Base-by-base conservation (phyloP, 2,329 filamentous ascomycete genomes). In the Alternaria panax region DNA sequence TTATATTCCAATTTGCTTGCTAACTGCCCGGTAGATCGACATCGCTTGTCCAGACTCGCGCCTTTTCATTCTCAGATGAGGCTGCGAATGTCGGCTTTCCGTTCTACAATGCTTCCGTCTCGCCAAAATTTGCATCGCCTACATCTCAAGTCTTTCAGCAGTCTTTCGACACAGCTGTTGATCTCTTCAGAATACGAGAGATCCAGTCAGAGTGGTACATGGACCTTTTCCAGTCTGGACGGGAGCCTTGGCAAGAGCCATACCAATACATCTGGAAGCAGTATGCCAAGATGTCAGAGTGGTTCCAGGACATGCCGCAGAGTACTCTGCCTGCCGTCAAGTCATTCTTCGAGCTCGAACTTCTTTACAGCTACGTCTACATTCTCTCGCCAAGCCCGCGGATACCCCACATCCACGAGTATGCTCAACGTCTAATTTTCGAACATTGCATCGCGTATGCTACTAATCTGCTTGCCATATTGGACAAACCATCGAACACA, bases 21-120 rank as follows among this genome's bases (percentile, higher is more conserved):
- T 59, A 43, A 59, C 4, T 14, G 3, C 9, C 3, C 25, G 27
- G 6, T 53, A 93, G 92, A 72, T 89, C 92, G 11, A 93, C 96
- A 45, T 96, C 93, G 68, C 91, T 97, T 82, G 91, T 94, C 5
- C 88, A 96, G 66, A 91, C 91, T 11, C 86, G 92, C 32, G 90
- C 93, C 0, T 97, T 97, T 76, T 97, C 94, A 0, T 97, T 98
- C 73, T 94, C 92, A 0, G 94, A 98, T 73, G 92, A 94, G 56
- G 90, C 93, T 6, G 86, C 91, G 25, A 90, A 92, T 65, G 93
- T 98, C 28, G 87, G 86, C n/a, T 86, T 93, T 62, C 92, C 93
- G 1, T 84, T 86, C 54, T 75, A 79, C 32, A 70, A 70, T 28
- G 61, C 48, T n/a, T 43, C 73, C 45, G 67, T 77, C 34, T 73